Evolutionary conservation across 1,284 basidiomycete species (phyloP), one percentile per base, ranked within the genome.

Genomic region (Ustilago lituana): DNA sequence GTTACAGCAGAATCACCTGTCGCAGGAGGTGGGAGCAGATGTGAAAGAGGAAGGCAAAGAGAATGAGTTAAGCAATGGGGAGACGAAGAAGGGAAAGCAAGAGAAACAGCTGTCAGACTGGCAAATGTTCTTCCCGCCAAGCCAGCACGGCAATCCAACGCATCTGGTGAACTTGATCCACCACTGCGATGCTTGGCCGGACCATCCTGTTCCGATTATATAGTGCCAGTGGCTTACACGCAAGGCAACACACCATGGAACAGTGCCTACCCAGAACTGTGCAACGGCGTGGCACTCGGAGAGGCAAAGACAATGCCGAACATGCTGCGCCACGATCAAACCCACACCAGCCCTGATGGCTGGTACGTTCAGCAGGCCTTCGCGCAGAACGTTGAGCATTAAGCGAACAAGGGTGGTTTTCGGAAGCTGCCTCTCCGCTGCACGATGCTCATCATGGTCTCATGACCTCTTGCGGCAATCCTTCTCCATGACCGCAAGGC

Each of bases 131-230:
- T 66, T 66, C 46, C 65, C 58, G 2, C 46, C 65, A 3, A 26
- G 37, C 20, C 59, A 56, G 23, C 45, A 59, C 17, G 40, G 24
- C 0, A 63, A 54, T 27, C 51, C 50, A 2, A 54, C 55, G 0
- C 47, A 62, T 23, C 39, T 69, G 40, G 52, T 53, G 27, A 55
- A 56, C 15, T 19, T 60, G 36, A 41, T 69, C n/a, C 51, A 52
- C 11, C 59, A 64, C 27, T 45, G 32, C 37, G 58, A 69, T 40
- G 41, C 66, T 8, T 69, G 55, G 56, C 66, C 66, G 4, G 66
- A 63, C 27, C 48, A 56, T 43, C 66, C 55, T 0, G 37, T 33
- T 39, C 66, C 55, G 26, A 27, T 69, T 29, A 29, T 33, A 17
- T 56, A 35, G 27, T 40, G n/a, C 20, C 8, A 8, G n/a, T n/a